A percentile compares a stretch with the other conserved stretches of the same genome.
phyloP scores from a whole-genome alignment of 2,329 filamentous ascomycete genomes.

The Phoma herbarum region DNA sequence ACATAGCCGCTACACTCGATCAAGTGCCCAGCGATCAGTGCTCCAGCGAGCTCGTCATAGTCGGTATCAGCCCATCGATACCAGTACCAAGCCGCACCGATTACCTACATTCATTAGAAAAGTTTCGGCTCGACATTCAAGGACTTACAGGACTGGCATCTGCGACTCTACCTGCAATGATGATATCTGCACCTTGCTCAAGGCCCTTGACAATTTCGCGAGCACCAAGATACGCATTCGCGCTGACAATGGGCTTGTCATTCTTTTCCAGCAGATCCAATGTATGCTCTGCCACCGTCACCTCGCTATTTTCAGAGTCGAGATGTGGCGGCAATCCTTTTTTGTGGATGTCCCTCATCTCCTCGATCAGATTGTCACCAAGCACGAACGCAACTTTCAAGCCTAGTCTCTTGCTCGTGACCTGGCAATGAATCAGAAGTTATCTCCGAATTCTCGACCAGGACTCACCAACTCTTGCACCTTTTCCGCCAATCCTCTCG shows the following conservation, averaged over 20 bases:
- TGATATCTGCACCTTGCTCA: conserved; percentile 46
- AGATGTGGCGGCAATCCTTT: conserved; percentile 54
- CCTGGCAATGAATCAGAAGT: conserved; percentile 30
- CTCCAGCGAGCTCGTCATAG: conserved; percentile 59
- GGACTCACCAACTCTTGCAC: conserved; percentile 51
- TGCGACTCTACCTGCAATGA: conserved; percentile 46
- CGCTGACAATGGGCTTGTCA: conserved; percentile 53
- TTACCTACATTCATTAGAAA: conserved; percentile 50
- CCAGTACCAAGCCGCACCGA: conserved; percentile 66
- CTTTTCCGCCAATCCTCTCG: conserved; percentile 60
- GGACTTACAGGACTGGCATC: conserved; percentile 45
- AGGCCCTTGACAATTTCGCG: conserved; percentile 44
- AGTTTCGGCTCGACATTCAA: too few relatives aligned
- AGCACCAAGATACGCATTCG: conserved; percentile 64
- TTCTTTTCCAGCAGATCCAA: conserved; percentile 51
- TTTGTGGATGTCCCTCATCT: conserved; percentile 41
- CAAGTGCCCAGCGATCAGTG: conserved; percentile 55
- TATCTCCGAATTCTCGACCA: not conserved
- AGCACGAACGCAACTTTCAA: conserved; percentile 57
- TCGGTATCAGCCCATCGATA: conserved; percentile 60
- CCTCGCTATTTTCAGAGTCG: conserved; percentile 52
- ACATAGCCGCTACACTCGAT: conserved; percentile 60
- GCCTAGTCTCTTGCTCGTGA: conserved; percentile 45
- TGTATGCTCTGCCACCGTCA: conserved; percentile 48
- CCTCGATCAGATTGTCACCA: conserved; percentile 57